Evolutionary conservation across 2,329 filamentous ascomycete species (phyloP).

Genomic region (Alternaria conjuncta): DNA sequence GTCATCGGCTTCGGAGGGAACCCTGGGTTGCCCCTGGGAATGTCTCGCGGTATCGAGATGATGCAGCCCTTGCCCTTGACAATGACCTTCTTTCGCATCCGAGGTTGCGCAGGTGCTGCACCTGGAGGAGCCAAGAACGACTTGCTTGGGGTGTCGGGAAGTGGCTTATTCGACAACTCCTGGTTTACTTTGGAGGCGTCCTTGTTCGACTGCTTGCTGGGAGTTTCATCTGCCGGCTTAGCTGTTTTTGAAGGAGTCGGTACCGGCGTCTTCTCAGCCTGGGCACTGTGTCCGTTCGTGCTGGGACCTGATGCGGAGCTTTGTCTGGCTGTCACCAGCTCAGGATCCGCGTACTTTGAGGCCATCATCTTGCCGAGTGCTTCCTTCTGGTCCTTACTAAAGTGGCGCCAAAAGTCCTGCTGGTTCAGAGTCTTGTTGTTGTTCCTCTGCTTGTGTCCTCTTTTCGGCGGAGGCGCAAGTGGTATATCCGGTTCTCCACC

Average conservation of each 20-base stretch:
- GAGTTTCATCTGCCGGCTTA: conserved; percentile 26
- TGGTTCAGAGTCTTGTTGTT: conserved; percentile 58
- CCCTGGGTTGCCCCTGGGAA: conserved; percentile 50
- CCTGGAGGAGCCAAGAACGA: conserved; percentile 25
- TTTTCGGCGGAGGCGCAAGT: conserved; percentile 31
- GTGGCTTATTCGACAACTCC: conserved; percentile 7
- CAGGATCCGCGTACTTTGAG: conserved; percentile 48
- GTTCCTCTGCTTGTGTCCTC: conserved; percentile 51
- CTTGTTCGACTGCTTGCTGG: conserved; percentile 19
- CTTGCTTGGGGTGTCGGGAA: conserved; percentile 10
- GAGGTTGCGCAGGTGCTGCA: conserved; percentile 36
- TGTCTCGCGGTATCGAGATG: conserved; percentile 53
- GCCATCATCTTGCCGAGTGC: conserved; percentile 49
- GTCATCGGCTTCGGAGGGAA: conserved; percentile 53
- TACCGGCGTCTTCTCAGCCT: conserved; percentile 26
- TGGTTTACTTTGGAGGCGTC: conserved; percentile 2
- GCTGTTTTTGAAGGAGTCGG: conserved; percentile 22
- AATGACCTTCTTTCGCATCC: conserved; percentile 52
- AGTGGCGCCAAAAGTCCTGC: conserved; percentile 57
- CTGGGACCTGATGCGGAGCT: conserved; percentile 26
- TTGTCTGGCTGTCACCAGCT: conserved; percentile 43
- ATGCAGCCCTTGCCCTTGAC: conserved; percentile 56
- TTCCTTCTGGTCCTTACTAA: conserved; percentile 48
- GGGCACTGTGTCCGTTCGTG: conserved; percentile 21
- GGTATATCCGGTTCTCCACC: conserved; percentile 20